Conservation (phyloP, 371 early-diverging fungal genomes). For the Sporodiniella umbellata region DNA sequence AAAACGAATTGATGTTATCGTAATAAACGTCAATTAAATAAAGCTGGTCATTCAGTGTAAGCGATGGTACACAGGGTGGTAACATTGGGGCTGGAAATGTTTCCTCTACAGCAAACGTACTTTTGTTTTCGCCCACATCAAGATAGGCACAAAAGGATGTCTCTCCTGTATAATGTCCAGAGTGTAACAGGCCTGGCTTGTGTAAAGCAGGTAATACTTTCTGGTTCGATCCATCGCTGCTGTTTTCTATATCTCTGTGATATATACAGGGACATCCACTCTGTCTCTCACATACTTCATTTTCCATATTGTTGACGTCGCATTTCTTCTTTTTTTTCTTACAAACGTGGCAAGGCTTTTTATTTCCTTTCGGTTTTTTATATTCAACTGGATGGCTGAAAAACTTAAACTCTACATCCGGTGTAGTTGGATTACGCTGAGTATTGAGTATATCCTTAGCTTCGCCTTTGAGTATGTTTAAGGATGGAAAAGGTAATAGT, state of each 20-base stretch:
- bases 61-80: neutral
- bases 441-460: slow-evolving; percentile 9
- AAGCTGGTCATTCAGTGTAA: slow-evolving; percentile 18
- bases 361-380: slow-evolving; percentile 3
- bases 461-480: slow-evolving; percentile 9
- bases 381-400: neutral
- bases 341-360: slow-evolving; percentile 16
- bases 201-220: slow-evolving; percentile 13
- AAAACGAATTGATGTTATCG: slow-evolving; percentile 48
- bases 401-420: slow-evolving; percentile 9
- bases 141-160: slow-evolving; percentile 21
- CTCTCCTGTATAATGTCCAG: slow-evolving; percentile 22
- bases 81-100: slow-evolving; percentile 6
- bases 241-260: slow-evolving; percentile 9
- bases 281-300: slow-evolving; percentile 10
- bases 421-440: slow-evolving; percentile 12
- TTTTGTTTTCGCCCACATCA: neutral
- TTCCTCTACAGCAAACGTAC: slow-evolving; percentile 4
- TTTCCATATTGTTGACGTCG: slow-evolving; percentile 10
- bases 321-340: slow-evolving; percentile 18
- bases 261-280: slow-evolving; percentile 10
- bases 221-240: neutral
- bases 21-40: slow-evolving; percentile 53
- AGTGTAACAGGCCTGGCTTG: slow-evolving; percentile 14
- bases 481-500: slow-evolving; percentile 18